Evolutionary conservation across 306 rosid species (phyloP).

Genomic region (Oemleria cerasiformis): DNA sequence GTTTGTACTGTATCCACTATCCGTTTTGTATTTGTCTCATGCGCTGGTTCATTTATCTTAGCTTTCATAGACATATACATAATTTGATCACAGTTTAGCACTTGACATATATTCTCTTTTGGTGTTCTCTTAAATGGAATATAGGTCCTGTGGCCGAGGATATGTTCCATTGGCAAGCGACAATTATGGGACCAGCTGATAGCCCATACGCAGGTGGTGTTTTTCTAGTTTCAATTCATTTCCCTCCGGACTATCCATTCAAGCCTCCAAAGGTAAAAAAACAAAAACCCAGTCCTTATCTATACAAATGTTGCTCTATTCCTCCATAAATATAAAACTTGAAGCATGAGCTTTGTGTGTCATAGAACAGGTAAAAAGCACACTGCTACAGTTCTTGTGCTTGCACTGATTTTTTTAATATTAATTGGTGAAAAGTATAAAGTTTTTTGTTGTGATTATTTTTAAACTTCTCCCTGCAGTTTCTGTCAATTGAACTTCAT

Average conservation of each 20-base stretch:
- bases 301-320: background rate
- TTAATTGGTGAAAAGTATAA: background rate
- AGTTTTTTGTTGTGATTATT: background rate
- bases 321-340: background rate
- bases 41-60: background rate
- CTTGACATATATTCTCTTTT: background rate
- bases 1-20: background rate
- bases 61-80: background rate
- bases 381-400: background rate
- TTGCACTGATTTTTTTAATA: no score
- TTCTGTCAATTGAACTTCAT: background rate
- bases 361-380: background rate
- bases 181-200: slow-evolving; percentile 86
- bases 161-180: slow-evolving; percentile 96
- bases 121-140: slow-evolving; percentile 9
- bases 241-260: slow-evolving; percentile 89
- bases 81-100: background rate
- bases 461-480: background rate
- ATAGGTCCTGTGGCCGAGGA: slow-evolving; percentile 92
- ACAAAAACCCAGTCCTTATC: background rate
- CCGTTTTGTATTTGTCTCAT: background rate
- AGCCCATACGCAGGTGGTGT: slow-evolving; percentile 86
- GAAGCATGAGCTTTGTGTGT: background rate
- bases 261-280: slow-evolving; percentile 80
- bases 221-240: slow-evolving; percentile 76